Percentiles rank a stretch among this genome's conserved stretches.
Conservation (phyloP, 768 basidiomycete genomes). For the Phallus indusiatus region DNA sequence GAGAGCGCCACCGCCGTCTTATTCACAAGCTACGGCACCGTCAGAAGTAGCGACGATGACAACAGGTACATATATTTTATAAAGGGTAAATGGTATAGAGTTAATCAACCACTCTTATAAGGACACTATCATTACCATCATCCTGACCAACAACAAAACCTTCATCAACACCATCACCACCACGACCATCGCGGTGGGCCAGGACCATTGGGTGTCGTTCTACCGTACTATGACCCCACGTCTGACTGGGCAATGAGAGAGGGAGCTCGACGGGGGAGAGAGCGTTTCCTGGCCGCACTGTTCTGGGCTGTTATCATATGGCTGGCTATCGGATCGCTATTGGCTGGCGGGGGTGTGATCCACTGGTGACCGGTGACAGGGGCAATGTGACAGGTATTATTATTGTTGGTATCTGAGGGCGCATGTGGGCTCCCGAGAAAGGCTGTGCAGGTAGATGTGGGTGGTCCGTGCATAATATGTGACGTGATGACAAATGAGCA, state of each 20-base stretch:
- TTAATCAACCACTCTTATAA: too few species aligned
- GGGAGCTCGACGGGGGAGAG: slow-evolving; percentile 30
- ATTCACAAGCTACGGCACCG: neutral
- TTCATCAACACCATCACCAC: too few species aligned
- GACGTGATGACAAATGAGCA: too few species aligned
- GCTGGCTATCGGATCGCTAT: slow-evolving; percentile 20
- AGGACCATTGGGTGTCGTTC: slow-evolving; percentile 29
- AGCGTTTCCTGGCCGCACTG: slow-evolving; percentile 35
- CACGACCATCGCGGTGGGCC: too few species aligned
- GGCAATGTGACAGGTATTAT: too few species aligned
- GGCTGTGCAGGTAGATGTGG: neutral
- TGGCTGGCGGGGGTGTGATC: slow-evolving; percentile 14
- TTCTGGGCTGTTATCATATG: slow-evolving; percentile 29
- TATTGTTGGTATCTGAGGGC: too few species aligned
- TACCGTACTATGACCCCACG: slow-evolving; percentile 36
- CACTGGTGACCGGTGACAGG: too few species aligned
- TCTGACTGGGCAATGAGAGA: slow-evolving; percentile 29
- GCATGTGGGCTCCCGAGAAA: neutral
- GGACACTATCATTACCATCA: too few species aligned
- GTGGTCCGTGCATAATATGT: neutral
- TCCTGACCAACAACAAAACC: too few species aligned
- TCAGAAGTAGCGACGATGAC: neutral
- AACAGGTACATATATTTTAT: neutral
- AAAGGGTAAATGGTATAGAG: too few species aligned
- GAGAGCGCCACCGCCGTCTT: neutral